phyloP scores from a whole-genome alignment of 768 basidiomycete species.

The Suillus hirtellus region DNA sequence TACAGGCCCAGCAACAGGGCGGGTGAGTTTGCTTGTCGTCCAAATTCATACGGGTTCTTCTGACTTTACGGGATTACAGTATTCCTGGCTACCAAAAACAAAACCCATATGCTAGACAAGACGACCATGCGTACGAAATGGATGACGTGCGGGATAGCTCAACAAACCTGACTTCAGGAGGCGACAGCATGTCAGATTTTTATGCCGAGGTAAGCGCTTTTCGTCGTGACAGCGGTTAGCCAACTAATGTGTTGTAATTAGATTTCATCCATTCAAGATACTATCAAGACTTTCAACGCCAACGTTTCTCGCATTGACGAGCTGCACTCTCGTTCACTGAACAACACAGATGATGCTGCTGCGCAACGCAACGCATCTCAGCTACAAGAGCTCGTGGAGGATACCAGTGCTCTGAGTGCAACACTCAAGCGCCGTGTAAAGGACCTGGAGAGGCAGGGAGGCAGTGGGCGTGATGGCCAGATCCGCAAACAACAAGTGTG shows the following conservation, averaged over 20 bases:
- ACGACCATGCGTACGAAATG: slow-evolving; percentile 66
- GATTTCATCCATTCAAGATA: slow-evolving; percentile 79
- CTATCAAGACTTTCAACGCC: slow-evolving; percentile 62
- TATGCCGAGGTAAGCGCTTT: slow-evolving; percentile 64
- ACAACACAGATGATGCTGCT: slow-evolving; percentile 71
- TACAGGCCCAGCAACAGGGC: slow-evolving; percentile 70
- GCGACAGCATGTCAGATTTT: slow-evolving; percentile 66
- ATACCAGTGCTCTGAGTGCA: slow-evolving; percentile 70
- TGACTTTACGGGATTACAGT: slow-evolving; percentile 23
- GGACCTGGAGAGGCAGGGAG: slow-evolving; percentile 65
- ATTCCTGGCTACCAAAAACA: slow-evolving; percentile 34
- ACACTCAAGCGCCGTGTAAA: slow-evolving; percentile 74
- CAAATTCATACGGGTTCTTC: slow-evolving; percentile 11
- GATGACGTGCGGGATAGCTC: slow-evolving; percentile 63
- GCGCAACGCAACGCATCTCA: slow-evolving; percentile 60
- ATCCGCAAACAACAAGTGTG: slow-evolving; percentile 77
- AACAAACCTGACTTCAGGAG: slow-evolving; percentile 44
- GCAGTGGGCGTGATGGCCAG: slow-evolving; percentile 64
- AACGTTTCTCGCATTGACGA: slow-evolving; percentile 71
- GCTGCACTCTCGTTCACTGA: slow-evolving; percentile 72
- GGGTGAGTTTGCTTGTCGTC: slow-evolving; percentile 46
- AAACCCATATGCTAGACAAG: slow-evolving; percentile 71
- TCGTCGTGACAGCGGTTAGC: neutral
- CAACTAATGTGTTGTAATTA: slow-evolving; percentile 26
- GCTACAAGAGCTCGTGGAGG: slow-evolving; percentile 66